Evolutionary conservation across 2,329 filamentous ascomycete species (phyloP), one percentile per base, ranked within the genome.

Genomic region (Aspergillus felis): DNA sequence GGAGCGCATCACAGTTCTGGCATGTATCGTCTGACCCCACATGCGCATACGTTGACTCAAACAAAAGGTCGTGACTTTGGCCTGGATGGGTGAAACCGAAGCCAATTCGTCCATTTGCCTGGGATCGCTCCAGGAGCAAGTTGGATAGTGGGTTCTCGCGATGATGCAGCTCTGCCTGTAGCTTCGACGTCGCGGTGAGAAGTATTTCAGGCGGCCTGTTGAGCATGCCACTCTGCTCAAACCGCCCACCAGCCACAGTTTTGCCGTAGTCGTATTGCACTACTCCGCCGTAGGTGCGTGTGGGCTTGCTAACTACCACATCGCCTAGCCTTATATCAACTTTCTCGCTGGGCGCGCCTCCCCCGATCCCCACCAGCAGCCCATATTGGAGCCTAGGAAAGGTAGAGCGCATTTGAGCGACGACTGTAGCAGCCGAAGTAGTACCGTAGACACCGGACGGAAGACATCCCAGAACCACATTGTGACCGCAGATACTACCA

Each of bases 241-340:
- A 61, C n/a, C 24, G 46, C 4, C 58, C 58, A n/a, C 46, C 38
- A 3, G 24, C 9, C 3, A 55, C 6, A 3, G 57, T 49, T 52
- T 67, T 66, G 2, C 64, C 63, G 25, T 61, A 55, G 44, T 68
- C 63, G 10, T 64, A 66, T 12, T 66, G 61, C 10, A 67, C 48
- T 7, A 67, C 64, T 6, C 64, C 63, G 10, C 53, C 57, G 7
- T 25, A 53, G 0, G 47, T 17, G 4, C 29, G 46, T 3, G 53
- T 57, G 17, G 60, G 61, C 9, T 27, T 53, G 17, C 55, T 58
- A 2, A 61, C 59, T 1, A 63, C 56, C n/a, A 65, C 50, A 57
- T 65, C 61, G 3, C 60, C 61, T 5, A 63, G 54, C 10, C 58
- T 38, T 5, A 63, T 60, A 58, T 62, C 63, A 25, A 7, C n/a